Evolutionary conservation across 139 green algal genomes (phyloP).

Genomic region (Gonium pectorale): DNA sequence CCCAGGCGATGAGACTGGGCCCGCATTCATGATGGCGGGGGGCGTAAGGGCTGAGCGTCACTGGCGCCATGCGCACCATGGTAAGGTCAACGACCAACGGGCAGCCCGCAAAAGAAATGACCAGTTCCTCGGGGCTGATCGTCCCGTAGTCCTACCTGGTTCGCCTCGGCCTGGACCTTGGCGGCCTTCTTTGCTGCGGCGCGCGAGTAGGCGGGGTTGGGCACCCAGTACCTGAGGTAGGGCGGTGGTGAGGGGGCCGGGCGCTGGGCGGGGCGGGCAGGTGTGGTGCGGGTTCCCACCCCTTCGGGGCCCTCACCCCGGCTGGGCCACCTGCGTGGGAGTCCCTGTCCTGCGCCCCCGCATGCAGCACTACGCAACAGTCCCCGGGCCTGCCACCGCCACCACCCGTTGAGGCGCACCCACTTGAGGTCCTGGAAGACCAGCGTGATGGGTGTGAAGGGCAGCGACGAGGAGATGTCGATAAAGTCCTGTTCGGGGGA

Average conservation of each 20-base stretch:
- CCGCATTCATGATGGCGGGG: too few relatives aligned
- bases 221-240: conserved; percentile 61
- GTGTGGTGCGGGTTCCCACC: background rate
- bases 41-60: too few relatives aligned
- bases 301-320: too few relatives aligned
- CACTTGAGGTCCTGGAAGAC: conserved; percentile 66
- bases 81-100: too few relatives aligned
- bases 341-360: too few relatives aligned
- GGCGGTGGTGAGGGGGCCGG: background rate
- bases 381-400: too few relatives aligned
- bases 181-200: conserved; percentile 4
- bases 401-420: background rate
- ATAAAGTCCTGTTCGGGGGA: conserved; percentile 21
- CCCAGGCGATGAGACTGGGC: too few relatives aligned
- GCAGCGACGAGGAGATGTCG: conserved; percentile 54
- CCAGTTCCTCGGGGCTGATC: too few relatives aligned
- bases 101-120: too few relatives aligned
- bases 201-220: conserved; percentile 56
- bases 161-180: background rate
- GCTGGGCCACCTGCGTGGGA: too few relatives aligned
- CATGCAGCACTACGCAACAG: too few relatives aligned
- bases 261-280: background rate
- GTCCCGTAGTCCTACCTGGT: background rate
- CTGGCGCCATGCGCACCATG: too few relatives aligned
- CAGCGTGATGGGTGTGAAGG: conserved; percentile 75